These are phyloP conservation scores for Turritis glabra DNA, from an alignment of 345 rosid species.

Conservation along the genomic window DNA sequence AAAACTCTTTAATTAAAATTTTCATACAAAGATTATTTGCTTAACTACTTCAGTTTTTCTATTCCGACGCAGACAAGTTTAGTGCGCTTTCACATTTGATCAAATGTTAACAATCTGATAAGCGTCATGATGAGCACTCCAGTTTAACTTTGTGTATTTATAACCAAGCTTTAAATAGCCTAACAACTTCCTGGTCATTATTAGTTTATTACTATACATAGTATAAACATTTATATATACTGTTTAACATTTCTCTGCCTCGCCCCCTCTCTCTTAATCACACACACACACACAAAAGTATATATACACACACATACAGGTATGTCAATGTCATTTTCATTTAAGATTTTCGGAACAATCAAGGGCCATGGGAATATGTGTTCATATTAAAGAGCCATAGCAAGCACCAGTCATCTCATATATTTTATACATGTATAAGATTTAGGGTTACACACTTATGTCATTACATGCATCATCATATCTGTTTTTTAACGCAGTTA, in stretches of 20 bases:
- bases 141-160: too few species aligned
- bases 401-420: background rate
- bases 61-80: background rate
- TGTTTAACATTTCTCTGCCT: background rate
- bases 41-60: background rate
- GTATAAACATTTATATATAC: background rate
- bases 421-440: background rate
- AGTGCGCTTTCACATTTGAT: background rate
- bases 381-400: background rate
- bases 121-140: background rate
- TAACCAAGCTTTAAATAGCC: background rate
- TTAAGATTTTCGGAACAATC: background rate
- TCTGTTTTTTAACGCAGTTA: background rate
- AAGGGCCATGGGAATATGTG: background rate
- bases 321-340: background rate
- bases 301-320: background rate
- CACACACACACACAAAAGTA: background rate
- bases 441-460: background rate
- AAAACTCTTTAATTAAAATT: background rate
- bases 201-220: background rate
- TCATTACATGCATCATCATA: background rate
- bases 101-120: background rate
- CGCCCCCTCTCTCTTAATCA: background rate
- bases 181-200: background rate
- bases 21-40: background rate